Evolutionary conservation across 805 yeast genomes (phyloP).

Genomic region (Candida succiphila): DNA sequence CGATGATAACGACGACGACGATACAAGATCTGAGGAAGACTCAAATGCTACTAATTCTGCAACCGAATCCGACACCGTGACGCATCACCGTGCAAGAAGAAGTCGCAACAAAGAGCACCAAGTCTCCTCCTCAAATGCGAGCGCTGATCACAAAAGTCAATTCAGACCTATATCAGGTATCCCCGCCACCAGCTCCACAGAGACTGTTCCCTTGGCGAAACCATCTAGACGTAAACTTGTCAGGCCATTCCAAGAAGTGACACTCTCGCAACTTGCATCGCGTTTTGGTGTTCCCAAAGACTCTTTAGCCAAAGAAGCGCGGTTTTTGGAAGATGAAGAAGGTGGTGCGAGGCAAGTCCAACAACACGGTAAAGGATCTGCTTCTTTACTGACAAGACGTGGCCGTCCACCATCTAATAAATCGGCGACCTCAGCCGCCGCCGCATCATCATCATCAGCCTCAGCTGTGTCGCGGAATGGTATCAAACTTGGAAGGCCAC

Average conservation of each 20-base stretch:
- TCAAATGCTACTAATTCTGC: neutral
- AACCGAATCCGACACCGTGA: neutral
- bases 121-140: too few species aligned
- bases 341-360: neutral
- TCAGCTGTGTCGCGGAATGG: neutral
- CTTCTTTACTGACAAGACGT: too few species aligned
- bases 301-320: neutral
- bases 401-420: neutral
- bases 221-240: constrained; percentile 12
- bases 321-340: neutral
- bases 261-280: constrained; percentile 17
- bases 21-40: neutral
- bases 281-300: constrained; percentile 17
- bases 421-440: neutral
- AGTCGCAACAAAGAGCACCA: neutral
- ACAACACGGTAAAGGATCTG: too few species aligned
- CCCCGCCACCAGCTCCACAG: constrained; percentile 14
- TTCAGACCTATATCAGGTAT: constrained; percentile 15
- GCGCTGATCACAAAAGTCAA: too few species aligned
- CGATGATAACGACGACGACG: neutral
- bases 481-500: too few species aligned
- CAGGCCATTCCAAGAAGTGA: constrained; percentile 20
- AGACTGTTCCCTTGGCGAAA: constrained; percentile 6
- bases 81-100: neutral
- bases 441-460: neutral